phyloP scores from a whole-genome alignment of 192 early-diverging fungal genomes.

The Backusella tarrabulga region DNA sequence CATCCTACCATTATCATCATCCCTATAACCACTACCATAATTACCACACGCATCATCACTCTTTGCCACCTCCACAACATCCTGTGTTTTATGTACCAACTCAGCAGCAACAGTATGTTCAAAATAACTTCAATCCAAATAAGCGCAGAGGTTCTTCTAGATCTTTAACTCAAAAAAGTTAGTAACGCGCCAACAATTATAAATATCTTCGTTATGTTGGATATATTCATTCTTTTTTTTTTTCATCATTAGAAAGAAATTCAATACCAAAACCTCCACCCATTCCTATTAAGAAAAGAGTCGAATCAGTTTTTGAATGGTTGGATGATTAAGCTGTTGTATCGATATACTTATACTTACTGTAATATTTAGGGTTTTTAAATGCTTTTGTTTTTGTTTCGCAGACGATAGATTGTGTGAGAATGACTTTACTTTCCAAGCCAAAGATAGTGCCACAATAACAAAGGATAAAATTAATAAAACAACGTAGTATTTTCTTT shows the following conservation, averaged over 20 bases:
- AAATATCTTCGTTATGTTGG: no score
- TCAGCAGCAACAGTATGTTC: not conserved
- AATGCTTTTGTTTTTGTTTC: not conserved
- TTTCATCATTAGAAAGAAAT: not conserved
- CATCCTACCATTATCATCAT: not conserved
- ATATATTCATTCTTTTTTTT: no score
- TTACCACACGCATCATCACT: not conserved
- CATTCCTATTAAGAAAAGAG: not conserved
- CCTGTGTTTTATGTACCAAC: not conserved
- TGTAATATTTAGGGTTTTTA: not conserved
- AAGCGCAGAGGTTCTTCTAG: not conserved
- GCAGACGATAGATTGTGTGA: not conserved
- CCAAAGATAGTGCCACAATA: not conserved
- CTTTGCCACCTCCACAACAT: not conserved
- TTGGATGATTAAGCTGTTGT: not conserved
- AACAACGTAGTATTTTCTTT: not conserved
- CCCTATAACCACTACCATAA: not conserved
- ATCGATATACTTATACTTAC: no score
- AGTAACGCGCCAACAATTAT: no score
- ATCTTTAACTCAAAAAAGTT: not conserved
- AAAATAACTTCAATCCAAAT: not conserved
- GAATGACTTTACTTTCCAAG: not conserved
- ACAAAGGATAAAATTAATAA: not conserved
- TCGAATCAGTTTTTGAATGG: not conserved
- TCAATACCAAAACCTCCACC: not conserved